A percentile compares a stretch with the other conserved stretches of the same genome.
These are phyloP conservation scores for Camellia lanceoleosa DNA, from an alignment of 148 eudicot genomes.

Conservation along the genomic window DNA sequence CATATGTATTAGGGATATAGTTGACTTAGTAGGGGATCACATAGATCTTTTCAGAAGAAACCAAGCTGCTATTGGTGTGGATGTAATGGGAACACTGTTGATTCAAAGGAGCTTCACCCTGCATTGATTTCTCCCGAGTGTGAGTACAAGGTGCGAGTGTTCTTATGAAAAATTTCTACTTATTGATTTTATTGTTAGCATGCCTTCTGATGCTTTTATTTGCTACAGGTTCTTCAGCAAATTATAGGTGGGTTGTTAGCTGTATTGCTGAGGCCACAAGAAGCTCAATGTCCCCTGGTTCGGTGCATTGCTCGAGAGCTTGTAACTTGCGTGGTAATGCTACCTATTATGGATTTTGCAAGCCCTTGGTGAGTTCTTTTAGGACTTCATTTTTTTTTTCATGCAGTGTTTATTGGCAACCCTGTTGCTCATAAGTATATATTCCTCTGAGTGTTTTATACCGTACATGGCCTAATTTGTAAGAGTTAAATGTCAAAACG, in stretches of 20 bases:
- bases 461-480: background rate
- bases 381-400: background rate
- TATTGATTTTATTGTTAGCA: conserved; percentile 12
- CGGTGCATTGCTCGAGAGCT: conserved; percentile 90
- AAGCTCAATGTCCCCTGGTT: conserved; percentile 88
- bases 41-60: conserved; percentile 81
- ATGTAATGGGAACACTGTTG: conserved; percentile 86
- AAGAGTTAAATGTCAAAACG: too few relatives aligned
- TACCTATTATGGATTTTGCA: conserved; percentile 85
- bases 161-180: conserved; percentile 25
- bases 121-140: conserved; percentile 82
- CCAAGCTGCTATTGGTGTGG: conserved; percentile 82
- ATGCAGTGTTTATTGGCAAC: background rate
- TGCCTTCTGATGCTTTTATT: conserved; percentile 21
- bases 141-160: conserved; percentile 92
- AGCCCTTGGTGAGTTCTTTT: conserved; percentile 75
- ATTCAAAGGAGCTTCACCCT: conserved; percentile 87
- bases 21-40: conserved; percentile 80
- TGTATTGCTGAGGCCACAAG: conserved; percentile 72
- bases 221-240: conserved; percentile 70
- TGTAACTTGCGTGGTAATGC: conserved; percentile 82
- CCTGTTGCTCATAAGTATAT: background rate
- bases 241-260: conserved; percentile 77
- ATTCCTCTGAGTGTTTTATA: conserved; percentile 1
- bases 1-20: conserved; percentile 61